Base-by-base conservation (phyloP, 805 yeast genomes). In the Cyberlindnera euphorbiiphila region DNA sequence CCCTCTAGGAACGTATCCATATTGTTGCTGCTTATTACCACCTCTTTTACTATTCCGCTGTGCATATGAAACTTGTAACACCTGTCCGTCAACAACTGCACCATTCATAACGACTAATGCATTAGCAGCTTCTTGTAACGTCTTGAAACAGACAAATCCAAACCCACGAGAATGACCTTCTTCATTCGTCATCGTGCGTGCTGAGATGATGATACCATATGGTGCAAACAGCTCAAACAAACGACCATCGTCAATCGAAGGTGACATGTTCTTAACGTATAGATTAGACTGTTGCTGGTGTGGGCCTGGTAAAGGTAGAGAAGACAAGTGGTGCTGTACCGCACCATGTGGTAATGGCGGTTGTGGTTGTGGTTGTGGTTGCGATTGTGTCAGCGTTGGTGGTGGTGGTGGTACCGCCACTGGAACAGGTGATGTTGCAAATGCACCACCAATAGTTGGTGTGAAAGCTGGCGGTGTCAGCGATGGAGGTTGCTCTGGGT, bases 91-190 rank as follows among this genome's bases (percentile, higher is more conserved):
- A 40, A 76, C 54, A 42, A 66, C 69, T 47, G 64, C 64, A 46
- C 78, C 81, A 56, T 82, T 72, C 75, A 82, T 77, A 32, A 72
- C 77, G 18, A 73, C 72, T 37, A 81, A 70, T 12, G 93, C 88
- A 50, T 67, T 65, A 36, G 74, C 72, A 12, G 93, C 89, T 46
- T 77, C 72, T 29, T 71, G 68, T 39, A 80, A 76, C 32, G 62
- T 60, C 52, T 74, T 76, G 54, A 68, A 85, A 57, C 86, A 82
- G 32, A 84, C 85, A 63, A 84, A 84, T 32, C 91, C 93, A 56
- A 78, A 84, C 19, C 91, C 88, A 54, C 78, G 71, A 17, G 88
- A 76, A 42, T 66, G 6, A 2, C 54, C 55, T 11, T 45, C 46
- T 17, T 50, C 54, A 1, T 57, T 21, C 6, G 75, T 70, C 70